Evolutionary conservation across 305 asterid genomes (phyloP).

Genomic region (Coffea humblotiana): DNA sequence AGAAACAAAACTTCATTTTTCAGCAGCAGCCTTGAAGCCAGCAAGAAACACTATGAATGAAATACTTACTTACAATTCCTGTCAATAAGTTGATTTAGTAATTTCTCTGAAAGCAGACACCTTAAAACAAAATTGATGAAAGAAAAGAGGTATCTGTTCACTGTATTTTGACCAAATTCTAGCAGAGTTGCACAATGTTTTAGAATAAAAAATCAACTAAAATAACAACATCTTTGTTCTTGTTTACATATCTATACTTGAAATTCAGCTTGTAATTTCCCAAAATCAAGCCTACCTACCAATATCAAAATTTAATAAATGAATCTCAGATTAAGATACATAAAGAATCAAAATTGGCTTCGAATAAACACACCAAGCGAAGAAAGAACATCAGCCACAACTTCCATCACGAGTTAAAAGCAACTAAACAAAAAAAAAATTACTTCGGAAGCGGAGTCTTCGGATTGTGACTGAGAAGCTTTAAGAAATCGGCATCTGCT

Average conservation of each 20-base stretch:
- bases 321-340: too few species aligned
- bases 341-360: not conserved
- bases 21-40: not conserved
- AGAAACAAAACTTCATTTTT: not conserved
- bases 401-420: not conserved
- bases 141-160: not conserved
- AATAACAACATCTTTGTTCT: not conserved
- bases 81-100: not conserved
- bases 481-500: conserved; percentile 6
- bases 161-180: not conserved
- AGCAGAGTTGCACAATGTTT: not conserved
- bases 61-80: not conserved
- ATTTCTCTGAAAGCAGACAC: not conserved
- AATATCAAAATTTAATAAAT: too few species aligned
- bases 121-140: not conserved
- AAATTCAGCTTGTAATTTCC: too few species aligned
- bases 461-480: conserved; percentile 8
- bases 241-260: too few species aligned
- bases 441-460: conserved; percentile 18
- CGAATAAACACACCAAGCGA: not conserved
- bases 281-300: too few species aligned
- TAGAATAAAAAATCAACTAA: not conserved
- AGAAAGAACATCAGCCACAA: not conserved
- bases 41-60: not conserved
- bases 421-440: not conserved